A percentile compares a stretch with the other conserved stretches of the same genome.
These are phyloP conservation scores for Bipolaris oryzae DNA, from an alignment of 2,329 filamentous ascomycete genomes.

Conservation along the genomic window DNA sequence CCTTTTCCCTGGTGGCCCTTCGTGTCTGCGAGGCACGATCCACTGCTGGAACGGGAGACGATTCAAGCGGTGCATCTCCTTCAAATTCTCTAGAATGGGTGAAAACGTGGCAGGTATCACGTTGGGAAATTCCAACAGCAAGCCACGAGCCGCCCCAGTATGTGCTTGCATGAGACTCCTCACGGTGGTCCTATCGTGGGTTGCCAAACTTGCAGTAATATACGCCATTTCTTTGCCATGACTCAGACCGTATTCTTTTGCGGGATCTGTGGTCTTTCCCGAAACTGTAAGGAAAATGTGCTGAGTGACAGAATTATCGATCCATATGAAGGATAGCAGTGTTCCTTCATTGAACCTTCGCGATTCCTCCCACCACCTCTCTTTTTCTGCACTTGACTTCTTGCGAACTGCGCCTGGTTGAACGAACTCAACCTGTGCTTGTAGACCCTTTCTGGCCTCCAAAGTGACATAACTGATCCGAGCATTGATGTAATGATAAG, in stretches of 20 bases:
- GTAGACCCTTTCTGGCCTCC: constrained; percentile 23
- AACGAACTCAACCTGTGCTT: constrained; percentile 30
- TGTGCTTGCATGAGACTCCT: constrained; percentile 21
- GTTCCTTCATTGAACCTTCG: constrained; percentile 31
- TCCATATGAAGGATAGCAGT: constrained; percentile 36
- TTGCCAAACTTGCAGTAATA: constrained; percentile 25
- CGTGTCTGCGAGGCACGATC: constrained; percentile 29
- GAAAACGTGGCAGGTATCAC: constrained; percentile 41
- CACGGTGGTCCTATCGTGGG: constrained; percentile 20
- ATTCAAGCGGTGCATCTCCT: constrained; percentile 32
- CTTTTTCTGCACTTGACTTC: constrained; percentile 16
- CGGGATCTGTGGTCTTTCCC: constrained; percentile 13
- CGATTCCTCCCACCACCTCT: constrained; percentile 40
- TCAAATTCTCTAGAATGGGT: constrained; percentile 34
- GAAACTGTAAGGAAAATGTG: constrained; percentile 38
- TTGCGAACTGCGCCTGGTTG: constrained; percentile 24
- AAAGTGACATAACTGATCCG: constrained; percentile 26
- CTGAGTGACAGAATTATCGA: constrained; percentile 18
- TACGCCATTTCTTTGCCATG: constrained; percentile 10
- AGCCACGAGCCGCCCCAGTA: constrained; percentile 14
- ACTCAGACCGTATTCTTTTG: constrained; percentile 14
- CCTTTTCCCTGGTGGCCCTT: neutral
- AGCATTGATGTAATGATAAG: constrained; percentile 27
- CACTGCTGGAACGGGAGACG: constrained; percentile 37
- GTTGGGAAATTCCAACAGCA: constrained; percentile 37